Percentiles rank a stretch among this genome's conserved stretches.
These are phyloP conservation scores for Exophiala aquamarina DNA, from an alignment of 2,329 filamentous ascomycete genomes.

Conservation along the genomic window DNA sequence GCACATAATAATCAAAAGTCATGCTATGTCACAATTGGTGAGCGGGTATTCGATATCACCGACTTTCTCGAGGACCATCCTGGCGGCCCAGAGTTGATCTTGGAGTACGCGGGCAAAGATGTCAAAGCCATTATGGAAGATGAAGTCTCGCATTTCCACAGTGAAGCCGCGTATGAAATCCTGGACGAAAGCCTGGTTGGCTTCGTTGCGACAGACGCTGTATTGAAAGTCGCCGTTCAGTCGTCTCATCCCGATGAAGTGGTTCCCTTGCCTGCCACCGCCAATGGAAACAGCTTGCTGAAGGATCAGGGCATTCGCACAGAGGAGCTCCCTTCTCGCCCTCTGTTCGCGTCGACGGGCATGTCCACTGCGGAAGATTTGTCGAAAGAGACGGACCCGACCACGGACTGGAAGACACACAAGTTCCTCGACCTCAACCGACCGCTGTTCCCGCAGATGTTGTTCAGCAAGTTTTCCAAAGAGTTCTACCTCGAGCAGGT, in stretches of 20 bases:
- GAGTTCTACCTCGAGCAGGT: constrained; percentile 97
- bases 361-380: constrained; percentile 89
- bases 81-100: constrained; percentile 81
- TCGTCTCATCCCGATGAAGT: constrained; percentile 51
- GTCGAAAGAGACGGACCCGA: constrained; percentile 76
- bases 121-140: constrained; percentile 80
- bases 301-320: constrained; percentile 43
- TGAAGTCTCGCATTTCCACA: constrained; percentile 77
- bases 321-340: constrained; percentile 38
- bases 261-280: constrained; percentile 52
- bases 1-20: constrained; percentile 76
- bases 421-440: constrained; percentile 89
- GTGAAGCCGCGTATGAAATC: constrained; percentile 92
- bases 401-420: constrained; percentile 78
- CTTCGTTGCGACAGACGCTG: constrained; percentile 66
- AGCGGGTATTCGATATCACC: constrained; percentile 93
- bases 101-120: constrained; percentile 89
- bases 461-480: constrained; percentile 83
- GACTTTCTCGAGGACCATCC: constrained; percentile 88
- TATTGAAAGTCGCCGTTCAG: constrained; percentile 51
- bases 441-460: constrained; percentile 85
- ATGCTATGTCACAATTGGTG: constrained; percentile 88
- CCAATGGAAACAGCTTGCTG: constrained; percentile 50
- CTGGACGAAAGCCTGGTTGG: constrained; percentile 84
- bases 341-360: constrained; percentile 64